phyloP scores from a whole-genome alignment of 257 asterid species.

The Fraxinus americana region DNA sequence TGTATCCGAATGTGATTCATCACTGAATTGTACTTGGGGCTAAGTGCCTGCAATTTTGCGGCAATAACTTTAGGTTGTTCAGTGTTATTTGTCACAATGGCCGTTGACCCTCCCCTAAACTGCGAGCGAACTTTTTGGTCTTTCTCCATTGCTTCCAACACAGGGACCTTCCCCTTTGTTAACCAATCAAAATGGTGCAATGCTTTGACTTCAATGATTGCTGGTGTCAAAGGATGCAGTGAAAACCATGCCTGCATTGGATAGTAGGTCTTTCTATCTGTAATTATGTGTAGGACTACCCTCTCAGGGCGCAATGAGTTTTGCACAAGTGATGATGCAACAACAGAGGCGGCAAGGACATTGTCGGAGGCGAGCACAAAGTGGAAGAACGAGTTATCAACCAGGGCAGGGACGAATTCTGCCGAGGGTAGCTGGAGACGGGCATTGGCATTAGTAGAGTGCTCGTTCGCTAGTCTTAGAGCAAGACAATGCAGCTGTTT shows the following conservation, averaged over 20 bases:
- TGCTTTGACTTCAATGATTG: constrained; percentile 83
- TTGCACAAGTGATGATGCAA: constrained; percentile 78
- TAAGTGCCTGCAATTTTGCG: constrained; percentile 91
- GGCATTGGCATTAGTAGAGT: constrained; percentile 78
- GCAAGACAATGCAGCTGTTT: constrained; percentile 92
- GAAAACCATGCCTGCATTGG: constrained; percentile 99
- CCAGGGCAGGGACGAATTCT: constrained; percentile 80
- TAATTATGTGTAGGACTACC: constrained; percentile 75
- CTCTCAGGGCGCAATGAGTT: constrained; percentile 69
- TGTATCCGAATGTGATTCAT: constrained; percentile 96
- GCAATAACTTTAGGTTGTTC: constrained; percentile 82
- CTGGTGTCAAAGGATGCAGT: constrained; percentile 71
- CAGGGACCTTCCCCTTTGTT: constrained; percentile 87
- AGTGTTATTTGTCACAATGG: constrained; percentile 78
- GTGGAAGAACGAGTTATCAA: constrained; percentile 82
- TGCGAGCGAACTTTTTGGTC: constrained; percentile 77
- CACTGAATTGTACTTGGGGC: constrained; percentile 86
- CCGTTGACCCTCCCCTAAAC: constrained; percentile 91
- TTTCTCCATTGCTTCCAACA: constrained; percentile 96
- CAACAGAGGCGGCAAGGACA: constrained; percentile 90
- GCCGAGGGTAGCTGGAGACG: constrained; percentile 92
- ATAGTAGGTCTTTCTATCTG: constrained; percentile 82
- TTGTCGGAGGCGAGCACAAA: constrained; percentile 93
- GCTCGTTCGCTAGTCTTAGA: constrained; percentile 83
- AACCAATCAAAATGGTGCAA: constrained; percentile 96